phyloP scores from a whole-genome alignment of 352 stramenopile species.

The Thalassiosira hispida region DNA sequence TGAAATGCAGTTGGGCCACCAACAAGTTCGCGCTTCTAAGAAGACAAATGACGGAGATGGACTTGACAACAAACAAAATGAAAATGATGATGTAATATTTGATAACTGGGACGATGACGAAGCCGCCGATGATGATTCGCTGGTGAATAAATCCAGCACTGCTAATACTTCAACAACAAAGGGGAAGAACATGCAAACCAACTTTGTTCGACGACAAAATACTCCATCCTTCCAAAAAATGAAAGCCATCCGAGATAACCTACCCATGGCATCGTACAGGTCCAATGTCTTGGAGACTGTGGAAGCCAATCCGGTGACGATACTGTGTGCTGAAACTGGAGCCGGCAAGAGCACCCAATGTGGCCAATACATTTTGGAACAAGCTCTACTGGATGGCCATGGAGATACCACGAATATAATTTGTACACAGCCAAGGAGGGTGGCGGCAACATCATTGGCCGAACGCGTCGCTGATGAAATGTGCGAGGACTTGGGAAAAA shows the following conservation, averaged over 20 bases:
- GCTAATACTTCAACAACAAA: neutral
- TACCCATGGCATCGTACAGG: slow-evolving; percentile 66
- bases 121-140: neutral
- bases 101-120: slow-evolving; percentile 5
- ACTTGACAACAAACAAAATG: neutral
- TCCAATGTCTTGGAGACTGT: slow-evolving; percentile 59
- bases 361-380: slow-evolving; percentile 10
- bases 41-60: neutral
- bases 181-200: slow-evolving; percentile 42
- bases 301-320: slow-evolving; percentile 52
- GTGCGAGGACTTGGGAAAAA: slow-evolving; percentile 95
- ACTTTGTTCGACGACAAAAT: slow-evolving; percentile 51
- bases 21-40: neutral
- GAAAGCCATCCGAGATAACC: slow-evolving; percentile 39
- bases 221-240: slow-evolving; percentile 59
- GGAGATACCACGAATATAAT: neutral
- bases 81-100: neutral
- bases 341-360: slow-evolving; percentile 4
- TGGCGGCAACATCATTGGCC: slow-evolving; percentile 99
- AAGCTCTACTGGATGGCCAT: slow-evolving; percentile 1
- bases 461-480: slow-evolving; percentile 98
- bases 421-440: slow-evolving; percentile 65
- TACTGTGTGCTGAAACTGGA: slow-evolving; percentile 58
- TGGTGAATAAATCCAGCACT: neutral
- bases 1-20: neutral